Conservation (phyloP, 75 land plant genomes). For the Larix kaempferi region DNA sequence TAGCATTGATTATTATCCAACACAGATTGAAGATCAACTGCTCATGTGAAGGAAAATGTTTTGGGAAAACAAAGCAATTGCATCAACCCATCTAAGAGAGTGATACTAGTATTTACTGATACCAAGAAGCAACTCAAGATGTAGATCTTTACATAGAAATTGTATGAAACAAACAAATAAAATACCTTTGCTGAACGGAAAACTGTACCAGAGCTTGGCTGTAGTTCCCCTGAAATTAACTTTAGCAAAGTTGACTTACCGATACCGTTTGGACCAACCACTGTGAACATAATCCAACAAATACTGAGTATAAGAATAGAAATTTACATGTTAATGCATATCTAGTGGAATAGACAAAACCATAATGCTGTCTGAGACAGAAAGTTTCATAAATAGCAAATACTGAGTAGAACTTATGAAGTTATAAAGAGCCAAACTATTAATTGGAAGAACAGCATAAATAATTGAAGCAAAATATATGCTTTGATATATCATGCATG, state of each 20-base stretch:
- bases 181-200: conserved; percentile 94
- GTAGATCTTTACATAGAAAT: background rate
- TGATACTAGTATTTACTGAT: background rate
- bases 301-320: background rate
- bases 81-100: background rate
- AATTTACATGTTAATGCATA: background rate
- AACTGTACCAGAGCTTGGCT: conserved; percentile 95
- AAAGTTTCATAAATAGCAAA: too few species aligned
- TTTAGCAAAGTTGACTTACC: conserved; percentile 97
- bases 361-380: too few species aligned
- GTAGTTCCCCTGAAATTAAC: conserved; percentile 93
- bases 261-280: conserved; percentile 99
- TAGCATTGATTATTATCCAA: too few species aligned
- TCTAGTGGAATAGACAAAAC: too few species aligned
- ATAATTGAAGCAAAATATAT: background rate
- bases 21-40: background rate
- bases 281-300: conserved; percentile 33
- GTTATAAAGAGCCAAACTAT: background rate
- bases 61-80: background rate
- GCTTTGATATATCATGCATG: background rate
- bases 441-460: background rate
- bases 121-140: background rate
- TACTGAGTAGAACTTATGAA: background rate
- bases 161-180: background rate
- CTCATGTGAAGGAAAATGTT: background rate